Conservation (phyloP, 306 rosid species). For the Vicia villosa region DNA sequence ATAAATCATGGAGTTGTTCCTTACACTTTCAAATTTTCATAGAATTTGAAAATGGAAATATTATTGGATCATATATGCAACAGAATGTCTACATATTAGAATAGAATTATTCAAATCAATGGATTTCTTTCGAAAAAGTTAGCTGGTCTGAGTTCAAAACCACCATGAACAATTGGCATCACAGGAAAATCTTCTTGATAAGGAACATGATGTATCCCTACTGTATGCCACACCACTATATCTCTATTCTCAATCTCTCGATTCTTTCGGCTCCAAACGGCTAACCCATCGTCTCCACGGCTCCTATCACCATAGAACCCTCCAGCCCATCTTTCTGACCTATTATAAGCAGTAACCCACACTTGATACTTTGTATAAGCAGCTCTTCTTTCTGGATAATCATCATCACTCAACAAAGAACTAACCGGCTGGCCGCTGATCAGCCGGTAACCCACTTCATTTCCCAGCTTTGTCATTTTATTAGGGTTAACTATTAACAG, state of each 20-base stretch:
- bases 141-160: constrained; percentile 85
- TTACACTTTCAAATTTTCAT: too few species aligned
- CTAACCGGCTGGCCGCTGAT: constrained; percentile 56
- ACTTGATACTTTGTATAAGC: constrained; percentile 73
- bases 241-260: constrained; percentile 79
- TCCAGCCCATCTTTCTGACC: constrained; percentile 79
- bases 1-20: too few species aligned
- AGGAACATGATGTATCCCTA: constrained; percentile 87
- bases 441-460: constrained; percentile 76
- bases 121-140: constrained; percentile 76
- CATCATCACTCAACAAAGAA: constrained; percentile 63
- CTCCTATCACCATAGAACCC: constrained; percentile 85
- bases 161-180: constrained; percentile 74
- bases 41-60: too few species aligned
- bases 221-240: constrained; percentile 79
- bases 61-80: too few species aligned
- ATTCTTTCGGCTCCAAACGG: constrained; percentile 80
- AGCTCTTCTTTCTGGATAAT: constrained; percentile 73
- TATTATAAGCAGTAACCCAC: constrained; percentile 85
- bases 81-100: too few species aligned
- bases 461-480: constrained; percentile 62
- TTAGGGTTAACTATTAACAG: constrained; percentile 67
- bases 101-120: too few species aligned
- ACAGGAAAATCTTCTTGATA: constrained; percentile 87
- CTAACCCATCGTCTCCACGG: constrained; percentile 82